Percentiles rank a stretch among this genome's conserved stretches.
Conservation (phyloP, 2,329 filamentous ascomycete species). For the Cercospora zeae-maydis region DNA sequence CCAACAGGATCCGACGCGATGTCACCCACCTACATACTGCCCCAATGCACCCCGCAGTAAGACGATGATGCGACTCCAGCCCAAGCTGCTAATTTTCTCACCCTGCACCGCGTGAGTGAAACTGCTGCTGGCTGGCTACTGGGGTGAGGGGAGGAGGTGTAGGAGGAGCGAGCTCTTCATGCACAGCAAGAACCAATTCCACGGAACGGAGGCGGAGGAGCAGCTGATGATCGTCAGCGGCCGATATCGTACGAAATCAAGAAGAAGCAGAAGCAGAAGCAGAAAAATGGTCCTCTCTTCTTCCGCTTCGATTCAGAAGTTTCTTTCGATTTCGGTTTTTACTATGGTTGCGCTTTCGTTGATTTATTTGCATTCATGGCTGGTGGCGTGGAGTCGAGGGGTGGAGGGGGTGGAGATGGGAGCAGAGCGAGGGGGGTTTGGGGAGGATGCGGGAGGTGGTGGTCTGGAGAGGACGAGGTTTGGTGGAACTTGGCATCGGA, state of each 20-base stretch:
- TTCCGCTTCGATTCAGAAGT: constrained; percentile 1
- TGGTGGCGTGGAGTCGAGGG: constrained; percentile 5
- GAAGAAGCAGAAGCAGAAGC: background rate
- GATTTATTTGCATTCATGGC: constrained; percentile 1
- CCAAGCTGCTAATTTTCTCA: background rate
- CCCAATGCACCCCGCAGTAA: background rate
- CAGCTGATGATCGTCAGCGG: background rate
- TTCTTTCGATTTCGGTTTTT: background rate
- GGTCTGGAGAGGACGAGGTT: background rate
- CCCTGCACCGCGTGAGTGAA: background rate
- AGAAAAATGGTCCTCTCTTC: constrained; percentile 1
- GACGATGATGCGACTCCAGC: background rate
- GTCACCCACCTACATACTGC: background rate
- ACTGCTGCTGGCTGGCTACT: background rate
- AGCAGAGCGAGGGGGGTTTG: background rate
- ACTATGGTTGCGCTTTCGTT: background rate
- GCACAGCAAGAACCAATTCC: background rate
- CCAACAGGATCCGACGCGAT: background rate
- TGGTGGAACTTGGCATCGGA: constrained; percentile 24
- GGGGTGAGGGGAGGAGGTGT: too few relatives aligned
- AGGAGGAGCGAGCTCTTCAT: background rate
- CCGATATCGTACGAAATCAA: background rate
- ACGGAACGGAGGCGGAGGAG: background rate
- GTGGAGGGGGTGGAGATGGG: background rate
- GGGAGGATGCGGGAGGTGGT: background rate